These are phyloP conservation scores for Candida lessepsii DNA, from an alignment of 805 yeast genomes.

Conservation along the genomic window DNA sequence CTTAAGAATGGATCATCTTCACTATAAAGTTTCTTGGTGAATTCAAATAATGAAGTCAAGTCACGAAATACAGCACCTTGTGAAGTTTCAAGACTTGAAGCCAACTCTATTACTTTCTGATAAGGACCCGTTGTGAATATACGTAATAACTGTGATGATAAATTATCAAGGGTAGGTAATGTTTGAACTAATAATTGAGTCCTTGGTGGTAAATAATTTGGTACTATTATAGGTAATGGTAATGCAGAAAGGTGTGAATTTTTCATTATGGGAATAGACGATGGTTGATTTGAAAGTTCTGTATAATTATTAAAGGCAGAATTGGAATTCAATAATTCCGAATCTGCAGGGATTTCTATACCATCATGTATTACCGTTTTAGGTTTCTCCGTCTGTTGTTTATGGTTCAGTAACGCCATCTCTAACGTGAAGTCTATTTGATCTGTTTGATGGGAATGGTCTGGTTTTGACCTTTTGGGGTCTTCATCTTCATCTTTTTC, in stretches of 20 bases:
- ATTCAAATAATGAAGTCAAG: conserved; percentile 73
- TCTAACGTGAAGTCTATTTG: conserved; percentile 19
- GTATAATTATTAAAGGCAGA: conserved; percentile 42
- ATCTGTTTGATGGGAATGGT: no score
- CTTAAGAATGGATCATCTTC: conserved; percentile 71
- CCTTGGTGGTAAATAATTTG: conserved; percentile 55
- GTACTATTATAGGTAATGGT: conserved; percentile 58
- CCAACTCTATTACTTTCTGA: conserved; percentile 69
- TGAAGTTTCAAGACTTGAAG: conserved; percentile 62
- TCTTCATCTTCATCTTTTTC: conserved; percentile 3
- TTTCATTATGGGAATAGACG: conserved; percentile 32
- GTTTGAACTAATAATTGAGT: conserved; percentile 65
- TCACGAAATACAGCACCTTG: conserved; percentile 67
- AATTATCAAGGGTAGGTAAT: conserved; percentile 74
- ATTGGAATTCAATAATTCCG: conserved; percentile 40
- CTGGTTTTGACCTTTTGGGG: background rate
- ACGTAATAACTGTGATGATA: conserved; percentile 77
- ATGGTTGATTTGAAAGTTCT: conserved; percentile 39
- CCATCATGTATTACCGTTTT: conserved; percentile 22
- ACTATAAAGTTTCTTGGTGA: conserved; percentile 66
- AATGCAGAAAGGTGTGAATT: conserved; percentile 59
- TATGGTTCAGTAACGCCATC: conserved; percentile 12
- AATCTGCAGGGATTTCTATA: conserved; percentile 35
- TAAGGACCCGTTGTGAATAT: conserved; percentile 72
- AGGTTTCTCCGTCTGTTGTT: conserved; percentile 2